Evolutionary conservation across 2,329 filamentous ascomycete species (phyloP).

Genomic region (Aspergillus sp.): DNA sequence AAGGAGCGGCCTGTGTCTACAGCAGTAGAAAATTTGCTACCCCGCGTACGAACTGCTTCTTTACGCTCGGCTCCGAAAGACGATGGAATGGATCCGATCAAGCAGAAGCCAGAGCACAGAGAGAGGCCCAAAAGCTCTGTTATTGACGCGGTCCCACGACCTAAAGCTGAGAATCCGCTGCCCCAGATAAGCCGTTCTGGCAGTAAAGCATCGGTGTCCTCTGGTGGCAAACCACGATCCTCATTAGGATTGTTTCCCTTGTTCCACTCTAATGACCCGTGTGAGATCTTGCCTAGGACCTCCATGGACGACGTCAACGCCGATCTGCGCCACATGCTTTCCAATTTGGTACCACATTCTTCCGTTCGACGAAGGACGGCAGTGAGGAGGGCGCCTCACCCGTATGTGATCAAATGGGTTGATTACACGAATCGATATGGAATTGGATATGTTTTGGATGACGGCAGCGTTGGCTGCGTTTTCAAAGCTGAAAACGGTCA

Average conservation of each 20-base stretch:
- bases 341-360: constrained; percentile 33
- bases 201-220: constrained; percentile 26
- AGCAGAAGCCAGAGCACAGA: constrained; percentile 1
- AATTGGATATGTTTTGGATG: constrained; percentile 52
- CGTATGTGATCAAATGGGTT: constrained; percentile 54
- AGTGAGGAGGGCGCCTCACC: constrained; percentile 34
- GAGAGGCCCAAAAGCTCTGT: background rate
- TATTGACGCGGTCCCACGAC: constrained; percentile 5
- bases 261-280: constrained; percentile 38
- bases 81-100: constrained; percentile 3
- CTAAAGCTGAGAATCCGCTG: constrained; percentile 14
- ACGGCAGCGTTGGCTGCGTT: constrained; percentile 51
- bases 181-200: constrained; percentile 23
- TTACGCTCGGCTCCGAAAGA: constrained; percentile 5
- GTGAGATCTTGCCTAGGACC: constrained; percentile 37
- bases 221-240: constrained; percentile 31
- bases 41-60: constrained; percentile 13
- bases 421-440: constrained; percentile 54
- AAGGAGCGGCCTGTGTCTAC: constrained; percentile 24
- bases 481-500: constrained; percentile 47
- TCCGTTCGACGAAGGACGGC: constrained; percentile 31
- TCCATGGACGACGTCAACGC: constrained; percentile 40
- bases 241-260: constrained; percentile 36
- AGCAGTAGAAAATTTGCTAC: constrained; percentile 18
- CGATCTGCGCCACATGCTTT: constrained; percentile 39